These are phyloP conservation scores for Phytopythium boreale DNA, from an alignment of 352 stramenopile species.

Conservation along the genomic window DNA sequence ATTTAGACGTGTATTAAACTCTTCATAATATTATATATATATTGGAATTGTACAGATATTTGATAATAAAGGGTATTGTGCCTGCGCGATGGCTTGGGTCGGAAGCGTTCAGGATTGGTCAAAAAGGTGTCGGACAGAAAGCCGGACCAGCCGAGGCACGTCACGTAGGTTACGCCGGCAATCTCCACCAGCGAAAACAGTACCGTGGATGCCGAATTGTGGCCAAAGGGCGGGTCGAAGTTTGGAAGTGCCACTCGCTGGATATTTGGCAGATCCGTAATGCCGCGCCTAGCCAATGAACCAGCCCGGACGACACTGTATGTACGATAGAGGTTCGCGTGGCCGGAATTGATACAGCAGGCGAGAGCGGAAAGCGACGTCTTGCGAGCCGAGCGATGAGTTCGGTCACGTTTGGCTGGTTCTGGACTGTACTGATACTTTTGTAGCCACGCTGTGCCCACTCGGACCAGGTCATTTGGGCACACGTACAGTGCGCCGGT, in stretches of 20 bases:
- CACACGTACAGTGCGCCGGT: not conserved
- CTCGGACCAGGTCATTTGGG: not conserved
- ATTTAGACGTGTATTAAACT: not conserved
- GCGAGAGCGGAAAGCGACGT: too few relatives aligned
- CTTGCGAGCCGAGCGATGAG: too few relatives aligned
- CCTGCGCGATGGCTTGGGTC: too few relatives aligned
- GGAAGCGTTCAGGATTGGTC: slow-evolving; percentile 1
- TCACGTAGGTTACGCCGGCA: not conserved
- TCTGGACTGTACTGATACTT: not conserved
- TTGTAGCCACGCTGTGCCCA: not conserved
- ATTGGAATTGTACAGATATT: not conserved
- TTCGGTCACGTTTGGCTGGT: not conserved
- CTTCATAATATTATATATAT: not conserved
- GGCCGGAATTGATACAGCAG: too few relatives aligned
- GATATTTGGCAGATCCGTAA: not conserved
- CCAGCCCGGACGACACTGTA: too few relatives aligned
- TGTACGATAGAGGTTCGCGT: too few relatives aligned
- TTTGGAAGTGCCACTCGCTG: not conserved
- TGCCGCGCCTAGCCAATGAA: not conserved
- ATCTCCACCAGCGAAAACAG: not conserved
- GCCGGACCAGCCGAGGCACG: not conserved
- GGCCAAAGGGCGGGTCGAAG: not conserved
- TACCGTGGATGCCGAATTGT: slow-evolving; percentile 3
- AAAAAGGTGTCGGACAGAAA: not conserved
- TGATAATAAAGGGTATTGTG: not conserved